Conservation (phyloP, 2,329 filamentous ascomycete genomes). For the Claviceps digitariae region DNA sequence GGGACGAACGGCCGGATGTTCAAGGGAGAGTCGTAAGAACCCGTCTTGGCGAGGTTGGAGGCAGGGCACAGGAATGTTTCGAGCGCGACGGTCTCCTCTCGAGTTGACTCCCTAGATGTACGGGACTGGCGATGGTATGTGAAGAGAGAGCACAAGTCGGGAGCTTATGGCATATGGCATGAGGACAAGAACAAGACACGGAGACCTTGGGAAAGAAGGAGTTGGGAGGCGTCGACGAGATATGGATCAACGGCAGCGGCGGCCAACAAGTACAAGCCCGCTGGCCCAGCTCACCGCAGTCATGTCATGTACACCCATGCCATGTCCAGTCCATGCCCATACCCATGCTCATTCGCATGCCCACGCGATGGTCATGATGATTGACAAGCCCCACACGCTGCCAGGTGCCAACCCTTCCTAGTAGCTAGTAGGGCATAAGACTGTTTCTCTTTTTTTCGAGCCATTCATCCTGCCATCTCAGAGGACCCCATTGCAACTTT, state of each 20-base stretch:
- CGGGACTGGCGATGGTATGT: constrained; percentile 4
- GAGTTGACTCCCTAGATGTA: background rate
- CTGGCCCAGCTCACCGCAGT: background rate
- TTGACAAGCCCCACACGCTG: background rate
- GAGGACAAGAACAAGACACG: too few species aligned
- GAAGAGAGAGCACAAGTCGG: too few species aligned
- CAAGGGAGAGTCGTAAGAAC: constrained; percentile 6
- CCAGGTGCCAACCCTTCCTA: background rate
- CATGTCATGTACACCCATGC: too few species aligned
- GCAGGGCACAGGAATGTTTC: constrained; percentile 8
- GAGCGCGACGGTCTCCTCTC: background rate
- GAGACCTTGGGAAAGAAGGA: background rate
- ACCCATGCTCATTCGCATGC: background rate
- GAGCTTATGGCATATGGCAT: background rate
- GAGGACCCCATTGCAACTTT: background rate
- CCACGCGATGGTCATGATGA: background rate
- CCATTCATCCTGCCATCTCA: background rate
- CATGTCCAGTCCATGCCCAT: too few species aligned
- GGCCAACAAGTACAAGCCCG: background rate
- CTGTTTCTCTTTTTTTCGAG: background rate
- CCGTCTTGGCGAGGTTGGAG: background rate
- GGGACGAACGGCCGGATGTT: background rate
- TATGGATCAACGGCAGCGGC: constrained; percentile 4
- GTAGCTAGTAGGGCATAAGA: background rate
- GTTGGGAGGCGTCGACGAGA: constrained; percentile 5